Evolutionary conservation across 2,329 filamentous ascomycete species (phyloP).

Genomic region (Talaromyces sp.): DNA sequence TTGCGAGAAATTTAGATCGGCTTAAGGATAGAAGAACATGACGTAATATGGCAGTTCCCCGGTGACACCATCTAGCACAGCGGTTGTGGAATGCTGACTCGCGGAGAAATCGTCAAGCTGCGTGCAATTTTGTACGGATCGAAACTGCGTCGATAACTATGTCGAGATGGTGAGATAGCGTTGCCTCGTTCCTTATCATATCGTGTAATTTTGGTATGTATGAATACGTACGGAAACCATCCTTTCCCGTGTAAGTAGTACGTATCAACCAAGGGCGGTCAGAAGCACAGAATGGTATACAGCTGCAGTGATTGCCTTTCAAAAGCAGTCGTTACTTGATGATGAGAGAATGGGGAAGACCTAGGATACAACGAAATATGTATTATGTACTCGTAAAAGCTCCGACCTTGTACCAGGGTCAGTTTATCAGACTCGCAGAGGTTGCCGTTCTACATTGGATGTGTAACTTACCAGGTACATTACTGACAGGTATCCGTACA

Average conservation of each 20-base stretch:
- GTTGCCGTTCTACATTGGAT: neutral
- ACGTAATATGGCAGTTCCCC: neutral
- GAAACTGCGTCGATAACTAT: neutral
- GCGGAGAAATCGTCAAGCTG: neutral
- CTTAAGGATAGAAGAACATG: slow-evolving; percentile 1
- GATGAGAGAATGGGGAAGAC: neutral
- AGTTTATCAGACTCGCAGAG: neutral
- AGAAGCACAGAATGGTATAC: neutral
- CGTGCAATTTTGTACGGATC: neutral
- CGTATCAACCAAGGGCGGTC: neutral
- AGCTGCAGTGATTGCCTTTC: neutral
- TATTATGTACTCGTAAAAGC: neutral
- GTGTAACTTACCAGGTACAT: neutral
- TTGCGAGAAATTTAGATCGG: neutral
- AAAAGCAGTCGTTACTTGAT: neutral
- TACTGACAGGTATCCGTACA: neutral
- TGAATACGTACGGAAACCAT: slow-evolving; percentile 18
- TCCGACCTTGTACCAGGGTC: neutral
- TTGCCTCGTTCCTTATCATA: slow-evolving; percentile 8
- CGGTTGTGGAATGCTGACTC: neutral
- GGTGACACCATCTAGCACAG: neutral
- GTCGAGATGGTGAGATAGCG: neutral
- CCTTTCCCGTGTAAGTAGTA: neutral
- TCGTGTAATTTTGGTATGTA: slow-evolving; percentile 16
- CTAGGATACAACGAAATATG: neutral